phyloP scores from a whole-genome alignment of 2,329 filamentous ascomycete species.

The Fusarium torreyae region DNA sequence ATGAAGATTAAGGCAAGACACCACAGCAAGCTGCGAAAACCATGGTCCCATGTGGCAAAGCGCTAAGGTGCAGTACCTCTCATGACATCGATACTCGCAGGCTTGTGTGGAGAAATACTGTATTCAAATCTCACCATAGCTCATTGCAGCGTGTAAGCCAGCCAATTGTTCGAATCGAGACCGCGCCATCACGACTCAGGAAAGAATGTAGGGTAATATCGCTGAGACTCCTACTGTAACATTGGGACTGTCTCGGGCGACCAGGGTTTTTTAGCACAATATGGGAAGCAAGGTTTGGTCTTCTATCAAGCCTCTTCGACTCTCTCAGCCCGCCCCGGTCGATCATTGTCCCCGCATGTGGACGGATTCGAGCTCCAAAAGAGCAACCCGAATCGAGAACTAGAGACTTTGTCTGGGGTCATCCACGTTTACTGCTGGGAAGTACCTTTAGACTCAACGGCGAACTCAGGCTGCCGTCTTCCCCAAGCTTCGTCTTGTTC shows the following conservation, averaged over 20 bases:
- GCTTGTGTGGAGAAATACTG: slow-evolving; percentile 16
- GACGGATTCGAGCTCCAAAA: slow-evolving; percentile 1
- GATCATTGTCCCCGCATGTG: slow-evolving; percentile 29
- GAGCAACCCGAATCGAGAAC: slow-evolving; percentile 1
- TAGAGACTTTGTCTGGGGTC: not conserved
- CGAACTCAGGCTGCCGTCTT: slow-evolving; percentile 2
- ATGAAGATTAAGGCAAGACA: slow-evolving; percentile 31
- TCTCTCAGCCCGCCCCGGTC: slow-evolving; percentile 23
- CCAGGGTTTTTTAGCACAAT: slow-evolving; percentile 12
- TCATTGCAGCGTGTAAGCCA: slow-evolving; percentile 14
- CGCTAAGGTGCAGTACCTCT: slow-evolving; percentile 5
- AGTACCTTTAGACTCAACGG: slow-evolving; percentile 23
- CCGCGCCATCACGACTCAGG: slow-evolving; percentile 15
- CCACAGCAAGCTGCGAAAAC: not conserved
- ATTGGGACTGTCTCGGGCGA: slow-evolving; percentile 38
- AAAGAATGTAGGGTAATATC: slow-evolving; percentile 38
- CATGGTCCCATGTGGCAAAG: slow-evolving; percentile 26
- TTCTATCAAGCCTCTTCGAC: slow-evolving; percentile 8
- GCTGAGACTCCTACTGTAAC: slow-evolving; percentile 13
- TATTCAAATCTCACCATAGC: not conserved
- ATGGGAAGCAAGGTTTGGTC: slow-evolving; percentile 29
- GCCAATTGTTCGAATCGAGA: slow-evolving; percentile 20
- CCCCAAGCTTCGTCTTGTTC: not conserved
- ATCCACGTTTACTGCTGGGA: slow-evolving; percentile 9
- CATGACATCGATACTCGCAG: slow-evolving; percentile 16